Base-by-base conservation (phyloP, 2,329 filamentous ascomycete genomes). In the Hymenoscyphus repandus region DNA sequence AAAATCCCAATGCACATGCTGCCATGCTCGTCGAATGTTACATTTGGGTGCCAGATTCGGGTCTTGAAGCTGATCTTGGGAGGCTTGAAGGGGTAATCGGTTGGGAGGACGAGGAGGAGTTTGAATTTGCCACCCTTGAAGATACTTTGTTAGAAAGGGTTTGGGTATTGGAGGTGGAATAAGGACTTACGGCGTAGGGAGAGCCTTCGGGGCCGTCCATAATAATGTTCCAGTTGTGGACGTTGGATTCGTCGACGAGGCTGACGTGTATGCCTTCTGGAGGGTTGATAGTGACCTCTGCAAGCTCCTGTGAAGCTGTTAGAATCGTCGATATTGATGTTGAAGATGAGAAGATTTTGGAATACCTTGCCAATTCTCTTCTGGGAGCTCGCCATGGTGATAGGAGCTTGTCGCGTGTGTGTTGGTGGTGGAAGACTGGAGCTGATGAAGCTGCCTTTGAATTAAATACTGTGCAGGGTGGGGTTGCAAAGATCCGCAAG, bases 31-130 rank as follows among this genome's bases (percentile, higher is more conserved):
- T 87, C 84, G 69, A 86, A 87, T 62, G 78, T 82, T 50, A 89
- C 80, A 62, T 89, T 89, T 1, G 85, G 85, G 67, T 89, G 85
- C 72, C 86, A 89, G 68, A 88, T 85, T 62, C 86, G 86, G 43
- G 85, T 88, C 53, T 76, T 76, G 74, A 88, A 88, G 63, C 74
- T 78, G 59, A 88, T 75, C 47, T 78, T 77, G 3, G 85, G 85
- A 6, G 85, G 83, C 66, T 88, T 88, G 76, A 88, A 88, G 6
- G 85, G 85, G 68, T 88, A 88, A 61, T 84, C 80, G 60, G 73
- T 79, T n/a, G 85, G 85, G 34, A 89, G 77, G 40, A 70, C 76
- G 59, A 88, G 76, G 58, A 78, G 75, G 58, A 89, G 75, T 53
- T 78, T 74, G 74, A 88, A 89, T 64, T 73, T 74, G 50, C 84